Evolutionary conservation across 805 yeast species (phyloP), one percentile per base, ranked within the genome.

Genomic region (Candida argentea): DNA sequence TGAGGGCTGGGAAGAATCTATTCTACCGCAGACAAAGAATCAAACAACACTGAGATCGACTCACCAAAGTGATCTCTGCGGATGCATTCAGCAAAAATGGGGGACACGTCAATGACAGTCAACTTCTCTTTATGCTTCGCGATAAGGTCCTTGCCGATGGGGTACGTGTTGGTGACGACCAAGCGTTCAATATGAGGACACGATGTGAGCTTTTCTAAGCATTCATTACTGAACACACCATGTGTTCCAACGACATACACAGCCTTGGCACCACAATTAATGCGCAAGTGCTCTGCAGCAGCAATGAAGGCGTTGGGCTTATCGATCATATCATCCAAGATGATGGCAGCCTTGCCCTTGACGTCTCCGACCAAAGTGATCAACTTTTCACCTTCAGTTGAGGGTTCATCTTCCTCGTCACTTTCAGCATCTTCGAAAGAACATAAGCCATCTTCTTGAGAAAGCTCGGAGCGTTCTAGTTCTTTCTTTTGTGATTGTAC

Each of bases 41-140:
- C 95, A 52, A 89, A 87, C 44, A 87, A 62, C 13, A 87, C 94
- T 22, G 95, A 83, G 37, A 89, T 87, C 44, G 93, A 80, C 63
- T 89, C 97, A 53, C 98, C 99, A 46, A 89, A 87, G 55, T 91
- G 99, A 52, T 91, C 95, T 64, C 99, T 81, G 62, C 99, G 78
- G 36, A 91, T 89, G 57, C 97, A 91, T 64, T 91, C 99, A 20
- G 97, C 97, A 49, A 91, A 82, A 30, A 91, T 86, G 12, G 94
- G 81, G 36, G 95, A 81, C 27, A 91, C 93, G 48, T 91, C 98
- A 44, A 91, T 86, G 27, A 85, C 80, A 10, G 75, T 76, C 43
- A 91, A 66, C 55, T 91, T 91, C 28, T 30, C 30, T 34, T 72
- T 61, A 37, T 77, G 67, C 27, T 63, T 66, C 29, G 62, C 65